Base-by-base conservation (phyloP, 495 filamentous ascomycete genomes). In the Hyaloscypha hepaticicola region DNA sequence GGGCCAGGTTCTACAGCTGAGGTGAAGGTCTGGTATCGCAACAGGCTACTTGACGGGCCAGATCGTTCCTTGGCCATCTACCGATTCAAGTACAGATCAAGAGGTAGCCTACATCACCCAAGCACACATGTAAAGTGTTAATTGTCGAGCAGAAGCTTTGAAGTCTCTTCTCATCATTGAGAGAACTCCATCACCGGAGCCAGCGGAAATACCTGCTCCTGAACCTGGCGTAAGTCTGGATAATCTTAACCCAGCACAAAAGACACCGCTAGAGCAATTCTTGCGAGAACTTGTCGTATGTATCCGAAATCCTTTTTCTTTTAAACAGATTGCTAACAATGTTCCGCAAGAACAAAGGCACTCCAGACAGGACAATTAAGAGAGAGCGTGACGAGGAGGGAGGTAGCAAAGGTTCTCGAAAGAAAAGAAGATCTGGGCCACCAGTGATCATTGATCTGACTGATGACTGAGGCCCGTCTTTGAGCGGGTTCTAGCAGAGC, bases 51-150 rank as follows among this genome's bases (percentile, higher is more conserved):
- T 22, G 65, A 67, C 31, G 51, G 65, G 1, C 26, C 28, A 19
- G 53, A 53, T 55, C 6, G 45, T 38, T 59, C 65, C 9, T 26
- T 67, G 22, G 55, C 53, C 1, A 55, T 49, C 16, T 67, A 63
- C 38, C 27, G 25, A 4, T 63, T 67, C 53, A 63, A 58, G 26
- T 67, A 67, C 38, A 45, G 38, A 16, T 45, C 38, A 16, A 9
- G 38, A 45, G 38, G 38, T 45, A 45, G 19, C 16, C 16, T 16
- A 45, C 9, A n/a, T 45, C 38, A 45, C 9, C 19, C 38, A n/a
- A n/a, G n/a, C n/a, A n/a, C n/a, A n/a, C n/a, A n/a, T n/a, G n/a
- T n/a, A n/a, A n/a, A n/a, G n/a, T n/a, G n/a, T n/a, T n/a, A n/a
- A n/a, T 19, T 34, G 58, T 14, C 24, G 25, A 2, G 38, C 29